Base-by-base conservation (phyloP, 352 stramenopile genomes). In the Phytophthora brassicae region DNA sequence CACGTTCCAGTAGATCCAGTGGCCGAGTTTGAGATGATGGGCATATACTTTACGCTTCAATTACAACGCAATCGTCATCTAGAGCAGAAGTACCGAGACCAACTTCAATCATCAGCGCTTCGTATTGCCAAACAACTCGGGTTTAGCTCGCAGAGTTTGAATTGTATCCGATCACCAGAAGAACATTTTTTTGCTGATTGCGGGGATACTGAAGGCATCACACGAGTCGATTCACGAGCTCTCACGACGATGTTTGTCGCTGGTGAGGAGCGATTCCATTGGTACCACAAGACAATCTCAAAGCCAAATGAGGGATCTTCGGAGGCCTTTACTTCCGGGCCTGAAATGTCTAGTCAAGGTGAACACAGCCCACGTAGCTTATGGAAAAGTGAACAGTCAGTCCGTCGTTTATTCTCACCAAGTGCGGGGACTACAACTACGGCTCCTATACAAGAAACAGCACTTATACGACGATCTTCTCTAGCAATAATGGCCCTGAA, bases 231-330 rank as follows among this genome's bases (percentile, higher is more conserved):
- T 20, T 46, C 50, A 36, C 57, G 47, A 36, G 45, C 56, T 6
- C 65, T 81, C 4, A 47, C 61, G 9, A 63, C 75, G 0, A 53
- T 91, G 1, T 86, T 88, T 49, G 54, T 74, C 13, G 44, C 68
- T 7, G 77, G 76, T 0, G 79, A 89, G 28, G 81, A 91, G 24
- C 68, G 76, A 0, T 88, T 86, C 46, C 79, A 88, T 28, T 88
- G 79, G 81, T 84, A 89, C 28, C 70, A 86, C 48, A 78, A 73
- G 29, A 44, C 60, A 13, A 46, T 50, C 2, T 33, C 65, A 0
- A 82, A 71, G 58, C 61, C 64, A 0, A 67, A 60, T n/a, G n/a
- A 38, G 0, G 45, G 51, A 38, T 16, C 56, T n/a, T 54, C 46
- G 1, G 57, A 64, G 5, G 17, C 45, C 7, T 20, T 33, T 19